phyloP scores from a whole-genome alignment of 23 red algal species.

The Gracilaria caudata region DNA sequence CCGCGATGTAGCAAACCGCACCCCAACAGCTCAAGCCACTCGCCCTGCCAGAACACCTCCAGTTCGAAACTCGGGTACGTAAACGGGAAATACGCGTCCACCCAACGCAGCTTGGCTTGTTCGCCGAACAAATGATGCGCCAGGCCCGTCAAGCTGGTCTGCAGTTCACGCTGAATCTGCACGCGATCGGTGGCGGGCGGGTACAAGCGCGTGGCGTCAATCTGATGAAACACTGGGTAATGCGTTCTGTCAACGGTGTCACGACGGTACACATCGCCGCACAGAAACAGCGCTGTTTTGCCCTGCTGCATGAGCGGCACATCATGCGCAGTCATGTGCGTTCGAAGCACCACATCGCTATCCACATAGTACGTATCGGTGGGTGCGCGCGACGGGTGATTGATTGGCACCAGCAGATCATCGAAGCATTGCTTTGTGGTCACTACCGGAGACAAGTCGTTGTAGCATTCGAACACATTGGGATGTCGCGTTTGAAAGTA shows the following conservation, averaged over 20 bases:
- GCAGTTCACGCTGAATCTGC: slow-evolving; percentile 63
- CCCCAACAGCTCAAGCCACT: slow-evolving; percentile 95
- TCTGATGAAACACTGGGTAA: slow-evolving; percentile 98
- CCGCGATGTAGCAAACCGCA: slow-evolving; percentile 77
- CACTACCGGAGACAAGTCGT: slow-evolving; percentile 66
- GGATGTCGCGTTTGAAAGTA: slow-evolving; percentile 34
- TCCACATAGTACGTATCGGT: slow-evolving; percentile 96
- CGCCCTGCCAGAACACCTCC: slow-evolving; percentile 91
- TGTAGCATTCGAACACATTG: not conserved
- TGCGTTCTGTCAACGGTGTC: slow-evolving; percentile 94
- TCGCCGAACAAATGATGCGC: slow-evolving; percentile 81
- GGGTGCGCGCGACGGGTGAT: slow-evolving; percentile 79
- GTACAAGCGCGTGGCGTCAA: slow-evolving; percentile 87
- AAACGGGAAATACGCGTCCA: slow-evolving; percentile 92
- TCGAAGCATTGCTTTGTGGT: slow-evolving; percentile 84
- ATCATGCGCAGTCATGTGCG: slow-evolving; percentile 97
- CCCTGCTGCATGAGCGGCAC: slow-evolving; percentile 67
- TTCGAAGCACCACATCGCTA: slow-evolving; percentile 74
- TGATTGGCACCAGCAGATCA: slow-evolving; percentile 73
- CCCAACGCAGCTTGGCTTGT: slow-evolving; percentile 77
- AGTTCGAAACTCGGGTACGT: slow-evolving; percentile 89
- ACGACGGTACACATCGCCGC: slow-evolving; percentile 96
- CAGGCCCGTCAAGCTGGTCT: slow-evolving; percentile 51
- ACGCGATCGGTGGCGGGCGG: not conserved
- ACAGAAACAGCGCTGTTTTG: slow-evolving; percentile 64